A percentile compares a stretch with the other conserved stretches of the same genome.
These are phyloP conservation scores for Plantago ovata DNA, from an alignment of 257 asterid genomes.

Conservation along the genomic window DNA sequence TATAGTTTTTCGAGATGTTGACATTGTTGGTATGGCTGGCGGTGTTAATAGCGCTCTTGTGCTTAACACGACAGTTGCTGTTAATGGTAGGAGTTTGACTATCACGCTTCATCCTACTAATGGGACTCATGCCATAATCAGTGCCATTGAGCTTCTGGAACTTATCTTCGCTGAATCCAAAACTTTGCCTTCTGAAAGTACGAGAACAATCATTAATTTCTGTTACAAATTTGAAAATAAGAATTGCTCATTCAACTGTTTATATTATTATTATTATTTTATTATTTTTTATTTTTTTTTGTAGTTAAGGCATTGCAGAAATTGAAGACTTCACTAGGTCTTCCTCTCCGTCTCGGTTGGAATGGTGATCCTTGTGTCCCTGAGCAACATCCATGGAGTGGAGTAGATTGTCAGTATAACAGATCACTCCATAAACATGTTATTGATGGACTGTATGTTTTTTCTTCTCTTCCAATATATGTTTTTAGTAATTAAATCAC, in stretches of 20 bases:
- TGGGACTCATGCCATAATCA: conserved; percentile 64
- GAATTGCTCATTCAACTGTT: neutral
- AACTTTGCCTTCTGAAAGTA: conserved; percentile 82
- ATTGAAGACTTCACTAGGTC: conserved; percentile 75
- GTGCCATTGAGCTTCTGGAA: conserved; percentile 87
- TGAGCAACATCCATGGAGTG: conserved; percentile 97
- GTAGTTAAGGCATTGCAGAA: conserved; percentile 76
- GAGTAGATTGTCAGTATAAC: conserved; percentile 84
- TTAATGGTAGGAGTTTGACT: conserved; percentile 87
- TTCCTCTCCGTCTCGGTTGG: conserved; percentile 98
- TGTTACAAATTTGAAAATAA: neutral
- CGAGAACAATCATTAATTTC: conserved; percentile 5
- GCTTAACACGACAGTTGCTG: conserved; percentile 63
- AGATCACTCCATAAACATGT: conserved; percentile 61
- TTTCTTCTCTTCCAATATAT: conserved; percentile 23
- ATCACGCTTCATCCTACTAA: conserved; percentile 60
- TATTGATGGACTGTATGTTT: conserved; percentile 91
- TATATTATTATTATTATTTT: too few species aligned
- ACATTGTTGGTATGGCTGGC: conserved; percentile 65
- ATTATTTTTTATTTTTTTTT: conserved; percentile 16
- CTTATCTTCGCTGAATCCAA: conserved; percentile 77
- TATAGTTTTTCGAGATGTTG: conserved; percentile 43
- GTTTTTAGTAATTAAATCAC: neutral
- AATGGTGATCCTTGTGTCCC: conserved; percentile 99
- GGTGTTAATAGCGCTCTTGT: conserved; percentile 69